phyloP scores from a whole-genome alignment of 805 yeast species.

The Wickerhamiella domercqiae region DNA sequence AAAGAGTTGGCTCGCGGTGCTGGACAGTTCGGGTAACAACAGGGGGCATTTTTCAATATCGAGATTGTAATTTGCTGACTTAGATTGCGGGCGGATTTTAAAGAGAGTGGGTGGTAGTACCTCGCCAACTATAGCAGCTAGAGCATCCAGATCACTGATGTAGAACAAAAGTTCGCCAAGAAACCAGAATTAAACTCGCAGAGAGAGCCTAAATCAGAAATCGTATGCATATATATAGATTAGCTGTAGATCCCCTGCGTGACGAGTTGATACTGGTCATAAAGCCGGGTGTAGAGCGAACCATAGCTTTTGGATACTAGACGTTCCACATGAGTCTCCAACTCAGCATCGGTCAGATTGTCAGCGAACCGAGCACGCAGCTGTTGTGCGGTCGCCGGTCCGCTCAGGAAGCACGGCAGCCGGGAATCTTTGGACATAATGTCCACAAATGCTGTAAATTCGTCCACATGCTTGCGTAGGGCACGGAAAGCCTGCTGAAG shows the following conservation, averaged over 20 bases:
- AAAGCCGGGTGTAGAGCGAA: slow-evolving; percentile 76
- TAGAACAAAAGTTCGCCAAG: too few species aligned
- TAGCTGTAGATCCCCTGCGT: slow-evolving; percentile 96
- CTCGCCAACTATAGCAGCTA: too few species aligned
- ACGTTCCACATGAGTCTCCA: slow-evolving; percentile 64
- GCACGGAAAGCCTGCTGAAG: slow-evolving; percentile 63
- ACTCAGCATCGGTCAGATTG: slow-evolving; percentile 54
- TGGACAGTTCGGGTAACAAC: slow-evolving; percentile 1
- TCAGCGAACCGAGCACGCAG: slow-evolving; percentile 70
- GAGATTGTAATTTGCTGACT: too few species aligned
- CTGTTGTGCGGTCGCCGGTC: slow-evolving; percentile 65
- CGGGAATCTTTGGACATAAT: slow-evolving; percentile 85
- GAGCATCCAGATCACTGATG: too few species aligned
- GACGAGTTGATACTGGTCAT: slow-evolving; percentile 86
- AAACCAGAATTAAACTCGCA: too few species aligned
- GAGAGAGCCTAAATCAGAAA: too few species aligned
- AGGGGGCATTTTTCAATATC: not conserved
- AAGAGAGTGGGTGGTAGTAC: too few species aligned
- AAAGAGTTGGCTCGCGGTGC: slow-evolving; percentile 48
- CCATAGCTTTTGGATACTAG: slow-evolving; percentile 73
- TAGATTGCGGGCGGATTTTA: too few species aligned
- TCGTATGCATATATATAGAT: too few species aligned
- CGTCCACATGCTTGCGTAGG: slow-evolving; percentile 57
- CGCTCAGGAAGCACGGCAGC: slow-evolving; percentile 83
- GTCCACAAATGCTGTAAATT: slow-evolving; percentile 69